Conservation (phyloP, 345 rosid species). For the Excoecaria cochinchinensis region DNA sequence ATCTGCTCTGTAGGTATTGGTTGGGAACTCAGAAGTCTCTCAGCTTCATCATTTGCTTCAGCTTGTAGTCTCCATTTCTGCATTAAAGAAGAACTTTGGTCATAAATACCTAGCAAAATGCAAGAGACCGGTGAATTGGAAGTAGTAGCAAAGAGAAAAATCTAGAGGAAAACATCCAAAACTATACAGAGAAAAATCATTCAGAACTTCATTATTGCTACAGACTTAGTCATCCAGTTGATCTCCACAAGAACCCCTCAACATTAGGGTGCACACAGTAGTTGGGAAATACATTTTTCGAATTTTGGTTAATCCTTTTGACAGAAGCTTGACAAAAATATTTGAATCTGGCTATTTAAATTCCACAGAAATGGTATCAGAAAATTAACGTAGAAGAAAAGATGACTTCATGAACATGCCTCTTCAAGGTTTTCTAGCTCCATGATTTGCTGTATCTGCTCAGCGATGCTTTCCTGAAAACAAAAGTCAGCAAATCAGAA, state of each 20-base stretch:
- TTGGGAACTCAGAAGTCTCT: slow-evolving; percentile 78
- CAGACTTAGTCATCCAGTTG: too few relatives aligned
- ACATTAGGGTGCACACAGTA: background rate
- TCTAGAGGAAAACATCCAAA: background rate
- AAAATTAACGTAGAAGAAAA: background rate
- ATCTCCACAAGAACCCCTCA: too few relatives aligned
- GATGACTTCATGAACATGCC: slow-evolving; percentile 36
- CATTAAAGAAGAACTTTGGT: background rate
- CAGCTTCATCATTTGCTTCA: slow-evolving; percentile 94
- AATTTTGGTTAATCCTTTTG: background rate
- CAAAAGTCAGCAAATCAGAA: slow-evolving; percentile 15
- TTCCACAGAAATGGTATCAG: background rate
- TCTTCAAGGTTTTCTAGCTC: slow-evolving; percentile 97
- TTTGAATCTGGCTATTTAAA: background rate
- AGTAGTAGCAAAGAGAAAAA: background rate
- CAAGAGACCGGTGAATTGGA: background rate
- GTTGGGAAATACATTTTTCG: background rate
- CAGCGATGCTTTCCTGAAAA: slow-evolving; percentile 70
- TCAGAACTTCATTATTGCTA: background rate
- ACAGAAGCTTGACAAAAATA: background rate
- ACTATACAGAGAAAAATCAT: background rate
- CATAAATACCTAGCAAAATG: background rate
- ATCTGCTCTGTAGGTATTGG: slow-evolving; percentile 34
- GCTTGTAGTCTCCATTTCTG: slow-evolving; percentile 93
- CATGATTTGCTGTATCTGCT: slow-evolving; percentile 86